Evolutionary conservation across 805 yeast genomes (phyloP), one percentile per base, ranked within the genome.

Genomic region (Teunomyces pallodes): DNA sequence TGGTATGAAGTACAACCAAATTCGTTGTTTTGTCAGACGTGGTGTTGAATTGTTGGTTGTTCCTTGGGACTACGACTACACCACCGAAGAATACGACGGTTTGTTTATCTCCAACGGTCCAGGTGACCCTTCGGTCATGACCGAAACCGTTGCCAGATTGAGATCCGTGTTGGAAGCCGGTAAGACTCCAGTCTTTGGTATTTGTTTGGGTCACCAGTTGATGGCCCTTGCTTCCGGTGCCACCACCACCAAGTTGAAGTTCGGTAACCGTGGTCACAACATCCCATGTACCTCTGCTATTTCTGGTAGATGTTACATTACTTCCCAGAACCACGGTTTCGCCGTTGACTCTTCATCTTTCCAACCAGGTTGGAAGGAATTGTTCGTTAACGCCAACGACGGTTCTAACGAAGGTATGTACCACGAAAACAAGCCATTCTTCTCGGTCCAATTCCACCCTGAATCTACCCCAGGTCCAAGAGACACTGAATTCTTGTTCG

Each of bases 381-480:
- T 92, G 61, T 94, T 94, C 62, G 91, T 90, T 42, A 94, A 94
- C 65, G 89, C 98, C 52, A 94, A 94, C 66, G 99, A 94, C 72
- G 92, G 91, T 47, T 90, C 98, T 33, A 94, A 94, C 70, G 99
- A 94, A 78, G 99, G 99, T 84, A 90, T 94, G 54, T 92, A 90
- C 76, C 89, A 92, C 73, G 80, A 85, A 38, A 77, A 82, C 55
- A 79, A 86, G 69, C 99, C 99, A 35, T 86, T 78, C 67, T 94
- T 94, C 79, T 94, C 99, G 12, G 98, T 94, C 43, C 99, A 94
- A 77, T 92, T 94, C 80, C 99, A 94, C 69, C 99, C 99, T 24
- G 99, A 94, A 77, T 89, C 97, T 20, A 90, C 96, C 43, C 98
- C 99, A 42, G 99, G 99, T 68, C 99, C 99, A 67, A 84, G 96